Conservation (phyloP, 2,329 filamentous ascomycete genomes). For the Cladosporium sp. region DNA sequence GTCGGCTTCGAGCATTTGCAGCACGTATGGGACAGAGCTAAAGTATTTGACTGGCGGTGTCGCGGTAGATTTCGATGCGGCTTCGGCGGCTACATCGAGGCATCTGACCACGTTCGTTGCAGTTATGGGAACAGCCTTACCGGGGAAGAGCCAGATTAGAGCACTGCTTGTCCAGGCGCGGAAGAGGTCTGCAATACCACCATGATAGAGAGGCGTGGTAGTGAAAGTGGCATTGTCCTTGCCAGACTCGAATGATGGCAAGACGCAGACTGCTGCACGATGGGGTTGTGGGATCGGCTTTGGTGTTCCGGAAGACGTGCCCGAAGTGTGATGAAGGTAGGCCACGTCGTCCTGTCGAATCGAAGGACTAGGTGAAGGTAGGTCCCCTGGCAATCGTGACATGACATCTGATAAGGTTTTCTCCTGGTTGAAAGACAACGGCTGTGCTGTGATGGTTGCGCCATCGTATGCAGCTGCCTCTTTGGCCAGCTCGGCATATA, state of each 20-base stretch:
- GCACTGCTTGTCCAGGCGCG: conserved; percentile 58
- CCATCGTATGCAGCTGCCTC: conserved; percentile 20
- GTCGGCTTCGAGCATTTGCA: conserved; percentile 50
- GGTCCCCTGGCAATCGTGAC: not conserved
- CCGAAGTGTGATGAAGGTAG: conserved; percentile 61
- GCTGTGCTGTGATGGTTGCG: not conserved
- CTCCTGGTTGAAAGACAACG: not conserved
- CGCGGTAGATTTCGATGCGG: conserved; percentile 15
- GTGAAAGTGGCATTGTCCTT: conserved; percentile 53
- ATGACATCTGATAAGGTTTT: not conserved
- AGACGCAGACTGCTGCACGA: conserved; percentile 50
- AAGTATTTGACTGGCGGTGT: conserved; percentile 51
- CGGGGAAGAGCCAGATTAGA: conserved; percentile 60
- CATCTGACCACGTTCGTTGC: conserved; percentile 49
- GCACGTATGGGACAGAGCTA: conserved; percentile 57
- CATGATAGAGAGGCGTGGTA: conserved; percentile 63
- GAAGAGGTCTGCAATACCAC: conserved; percentile 60
- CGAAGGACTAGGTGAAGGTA: not conserved
- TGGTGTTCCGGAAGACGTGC: conserved; percentile 59
- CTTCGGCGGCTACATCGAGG: conserved; percentile 35
- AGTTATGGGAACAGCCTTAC: conserved; percentile 54
- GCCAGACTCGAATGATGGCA: conserved; percentile 44
- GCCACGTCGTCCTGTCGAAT: conserved; percentile 42
- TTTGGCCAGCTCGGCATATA: conserved; percentile 32
- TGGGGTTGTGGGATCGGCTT: conserved; percentile 61